A percentile compares a stretch with the other conserved stretches of the same genome.
Conservation (phyloP, 805 yeast species). For the Pichia cabralensis region DNA sequence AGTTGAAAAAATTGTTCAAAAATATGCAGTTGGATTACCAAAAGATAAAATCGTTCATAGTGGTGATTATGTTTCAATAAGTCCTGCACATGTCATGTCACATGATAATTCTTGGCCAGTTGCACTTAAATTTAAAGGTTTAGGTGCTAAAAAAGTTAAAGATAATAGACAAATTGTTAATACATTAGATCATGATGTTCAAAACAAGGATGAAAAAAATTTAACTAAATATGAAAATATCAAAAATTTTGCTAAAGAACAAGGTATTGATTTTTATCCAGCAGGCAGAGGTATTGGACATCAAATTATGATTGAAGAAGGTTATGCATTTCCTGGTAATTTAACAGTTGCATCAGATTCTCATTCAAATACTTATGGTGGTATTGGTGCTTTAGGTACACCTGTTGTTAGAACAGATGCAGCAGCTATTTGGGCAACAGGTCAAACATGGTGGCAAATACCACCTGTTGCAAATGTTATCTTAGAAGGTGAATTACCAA, state of each 20-base stretch:
- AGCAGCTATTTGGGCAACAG: constrained; percentile 99
- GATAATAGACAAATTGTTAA: constrained; percentile 89
- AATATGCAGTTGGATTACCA: constrained; percentile 79
- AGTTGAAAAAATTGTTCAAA: constrained; percentile 93
- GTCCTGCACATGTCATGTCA: constrained; percentile 97
- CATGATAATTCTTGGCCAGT: constrained; percentile 99
- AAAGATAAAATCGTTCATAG: constrained; percentile 65
- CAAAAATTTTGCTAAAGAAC: constrained; percentile 78
- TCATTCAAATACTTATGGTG: constrained; percentile 97
- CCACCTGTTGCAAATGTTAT: constrained; percentile 97
- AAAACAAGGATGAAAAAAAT: constrained; percentile 83
- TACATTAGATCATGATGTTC: constrained; percentile 97
- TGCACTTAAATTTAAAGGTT: constrained; percentile 89
- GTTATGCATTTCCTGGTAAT: constrained; percentile 92
- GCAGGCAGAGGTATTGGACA: constrained; percentile 99
- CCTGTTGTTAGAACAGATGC: constrained; percentile 98
- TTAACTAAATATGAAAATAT: constrained; percentile 81
- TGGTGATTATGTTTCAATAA: constrained; percentile 92
- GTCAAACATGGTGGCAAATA: constrained; percentile 99
- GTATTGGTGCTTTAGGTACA: constrained; percentile 91
- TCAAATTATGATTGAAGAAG: constrained; percentile 98
- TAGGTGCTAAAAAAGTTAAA: constrained; percentile 78
- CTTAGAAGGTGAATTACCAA: constrained; percentile 68
- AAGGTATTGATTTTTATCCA: constrained; percentile 93
- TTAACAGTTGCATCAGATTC: constrained; percentile 95